Base-by-base conservation (phyloP, 805 yeast species). In the Tetrapisispora pingtungensis region DNA sequence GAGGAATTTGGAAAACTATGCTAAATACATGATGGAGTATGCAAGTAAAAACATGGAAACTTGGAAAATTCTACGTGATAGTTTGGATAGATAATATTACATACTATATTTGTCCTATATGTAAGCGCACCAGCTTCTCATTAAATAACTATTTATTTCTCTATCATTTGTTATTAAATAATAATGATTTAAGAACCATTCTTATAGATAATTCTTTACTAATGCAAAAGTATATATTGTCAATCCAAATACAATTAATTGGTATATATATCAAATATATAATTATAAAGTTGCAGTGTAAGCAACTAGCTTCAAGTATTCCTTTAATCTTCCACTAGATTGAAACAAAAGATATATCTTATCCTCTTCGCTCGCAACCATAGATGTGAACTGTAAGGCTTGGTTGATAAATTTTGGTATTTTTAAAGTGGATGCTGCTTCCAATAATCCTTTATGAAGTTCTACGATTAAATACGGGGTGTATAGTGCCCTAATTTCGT, bases 381-480 rank as follows among this genome's bases (percentile, higher is more conserved):
- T 54, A 38, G 72, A 72, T 5, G 88, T 72, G 51, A 85, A 64
- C 2, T 71, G 70, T 40, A 78, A 68, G 0, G 90, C 89, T 45
- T 72, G 73, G 33, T 63, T 61, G 45, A 80, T 66, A 50, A 78
- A 77, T 36, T 67, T 68, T n/a, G 61, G 55, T 31, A 70, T 65
- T 20, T 61, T 52, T 10, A 64, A 45, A 13, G 55, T 36, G n/a
- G 58, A 43, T 12, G 65, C 60, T 8, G 78, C 74, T 20, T 68
- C 70, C 10, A 71, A 61, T 36, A 76, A 62, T 12, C 82, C 73
- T 39, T 74, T 75, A 51, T 84, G 76, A 41, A 84, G 66, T 52
- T 82, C 84, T 44, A 82, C 75, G 31, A 86, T 71, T 44, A 87
- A 61, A 50, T 73, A 74, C 14, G 97, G 96, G 7, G 86, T 73